A percentile compares a stretch with the other conserved stretches of the same genome.
These are phyloP conservation scores for Croton laevigatus DNA, from an alignment of 441 rosid species.

Conservation along the genomic window DNA sequence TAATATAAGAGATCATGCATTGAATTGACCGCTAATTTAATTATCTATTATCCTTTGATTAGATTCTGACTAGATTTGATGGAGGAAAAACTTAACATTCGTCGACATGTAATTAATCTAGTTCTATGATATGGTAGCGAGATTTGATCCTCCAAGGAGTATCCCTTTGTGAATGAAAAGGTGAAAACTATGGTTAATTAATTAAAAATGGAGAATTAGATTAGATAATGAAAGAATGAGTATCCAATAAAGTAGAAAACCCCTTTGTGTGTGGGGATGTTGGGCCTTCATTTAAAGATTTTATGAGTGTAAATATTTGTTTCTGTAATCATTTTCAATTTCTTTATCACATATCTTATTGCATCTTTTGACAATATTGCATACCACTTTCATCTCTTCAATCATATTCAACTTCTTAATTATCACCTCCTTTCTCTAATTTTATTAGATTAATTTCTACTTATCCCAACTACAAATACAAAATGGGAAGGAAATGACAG, in stretches of 20 bases:
- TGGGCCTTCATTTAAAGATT: neutral
- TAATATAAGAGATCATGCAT: too few species aligned
- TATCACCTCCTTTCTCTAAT: slow-evolving; percentile 20
- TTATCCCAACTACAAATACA: slow-evolving; percentile 35
- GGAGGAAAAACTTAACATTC: too few species aligned
- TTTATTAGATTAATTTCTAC: slow-evolving; percentile 28
- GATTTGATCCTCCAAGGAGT: too few species aligned
- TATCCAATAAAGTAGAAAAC: slow-evolving; percentile 28
- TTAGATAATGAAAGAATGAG: slow-evolving; percentile 24
- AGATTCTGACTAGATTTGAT: too few species aligned
- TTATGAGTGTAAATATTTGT: neutral
- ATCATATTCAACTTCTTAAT: slow-evolving; percentile 26
- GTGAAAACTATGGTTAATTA: neutral
- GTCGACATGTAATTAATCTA: too few species aligned
- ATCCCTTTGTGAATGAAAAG: neutral
- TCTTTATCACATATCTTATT: slow-evolving; percentile 15
- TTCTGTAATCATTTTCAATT: slow-evolving; percentile 24
- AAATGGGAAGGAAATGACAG: slow-evolving; percentile 33
- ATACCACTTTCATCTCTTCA: slow-evolving; percentile 13
- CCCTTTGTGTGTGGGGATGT: neutral
- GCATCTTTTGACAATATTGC: slow-evolving; percentile 17
- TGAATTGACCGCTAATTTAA: too few species aligned
- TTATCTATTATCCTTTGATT: too few species aligned
- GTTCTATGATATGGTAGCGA: too few species aligned
- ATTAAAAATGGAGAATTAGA: slow-evolving; percentile 1